Percentiles rank a stretch among this genome's conserved stretches.
Evolutionary conservation across 352 stramenopile genomes (phyloP).

Genomic region (Pythium biforme): DNA sequence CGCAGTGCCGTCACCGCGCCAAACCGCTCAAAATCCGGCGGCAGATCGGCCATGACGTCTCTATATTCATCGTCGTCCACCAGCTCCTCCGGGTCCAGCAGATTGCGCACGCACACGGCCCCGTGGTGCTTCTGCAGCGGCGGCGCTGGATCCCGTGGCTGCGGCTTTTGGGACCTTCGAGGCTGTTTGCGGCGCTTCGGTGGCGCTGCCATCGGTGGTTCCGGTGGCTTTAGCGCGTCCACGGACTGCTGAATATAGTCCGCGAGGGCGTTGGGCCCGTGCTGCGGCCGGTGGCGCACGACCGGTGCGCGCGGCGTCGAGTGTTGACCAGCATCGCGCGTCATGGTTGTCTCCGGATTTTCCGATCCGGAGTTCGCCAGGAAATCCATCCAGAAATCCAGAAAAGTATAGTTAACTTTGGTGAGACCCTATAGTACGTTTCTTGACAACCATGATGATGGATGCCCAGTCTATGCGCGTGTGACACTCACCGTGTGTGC

Average conservation of each 20-base stretch:
- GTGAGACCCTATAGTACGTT: not conserved
- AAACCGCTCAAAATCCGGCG: constrained; percentile 25
- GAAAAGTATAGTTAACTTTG: constrained; percentile 1
- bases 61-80: constrained; percentile 42
- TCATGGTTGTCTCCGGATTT: too few relatives aligned
- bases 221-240: not conserved
- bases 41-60: constrained; percentile 36
- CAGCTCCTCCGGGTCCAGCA: constrained; percentile 33
- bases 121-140: too few relatives aligned
- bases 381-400: too few relatives aligned
- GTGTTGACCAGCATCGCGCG: too few relatives aligned
- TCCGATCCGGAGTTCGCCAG: too few relatives aligned
- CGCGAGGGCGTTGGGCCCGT: constrained; percentile 13
- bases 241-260: constrained; percentile 19
- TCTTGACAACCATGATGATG: not conserved
- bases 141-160: too few relatives aligned
- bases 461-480: not conserved
- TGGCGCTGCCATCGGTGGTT: not conserved
- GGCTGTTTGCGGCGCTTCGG: constrained; percentile 1
- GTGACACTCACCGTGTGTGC: too few relatives aligned
- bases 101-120: constrained; percentile 11
- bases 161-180: not conserved
- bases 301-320: not conserved
- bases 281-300: constrained; percentile 22
- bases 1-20: not conserved